Conservation (phyloP, 1,284 basidiomycete species). For the Apiotrichum laibachii region DNA sequence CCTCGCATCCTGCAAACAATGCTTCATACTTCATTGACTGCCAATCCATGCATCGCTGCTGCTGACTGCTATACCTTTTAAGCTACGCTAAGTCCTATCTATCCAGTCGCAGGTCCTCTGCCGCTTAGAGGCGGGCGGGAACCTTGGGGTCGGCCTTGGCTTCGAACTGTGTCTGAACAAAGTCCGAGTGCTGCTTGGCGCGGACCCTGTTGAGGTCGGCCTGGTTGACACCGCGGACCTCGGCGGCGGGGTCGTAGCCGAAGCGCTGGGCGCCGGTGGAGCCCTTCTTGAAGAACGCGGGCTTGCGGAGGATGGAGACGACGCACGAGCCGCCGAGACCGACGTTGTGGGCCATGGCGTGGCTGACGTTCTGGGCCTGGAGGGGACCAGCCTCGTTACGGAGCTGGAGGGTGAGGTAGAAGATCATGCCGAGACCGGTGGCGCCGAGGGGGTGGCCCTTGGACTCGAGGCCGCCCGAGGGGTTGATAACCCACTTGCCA, state of each 20-base stretch:
- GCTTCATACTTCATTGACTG: no score
- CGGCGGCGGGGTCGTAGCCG: constrained; percentile 21
- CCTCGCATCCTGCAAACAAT: no score
- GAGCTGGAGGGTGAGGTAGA: constrained; percentile 24
- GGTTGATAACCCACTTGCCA: constrained; percentile 26
- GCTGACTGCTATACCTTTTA: no score
- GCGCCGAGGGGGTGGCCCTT: constrained; percentile 27
- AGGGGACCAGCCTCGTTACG: constrained; percentile 22
- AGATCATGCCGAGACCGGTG: constrained; percentile 25
- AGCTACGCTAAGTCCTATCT: no score
- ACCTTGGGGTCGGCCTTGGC: neutral
- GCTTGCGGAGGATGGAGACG: constrained; percentile 21
- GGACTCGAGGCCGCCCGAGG: constrained; percentile 22
- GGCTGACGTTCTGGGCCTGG: constrained; percentile 20
- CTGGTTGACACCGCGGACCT: constrained; percentile 16
- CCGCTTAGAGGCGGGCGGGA: constrained; percentile 2
- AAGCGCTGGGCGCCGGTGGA: constrained; percentile 10
- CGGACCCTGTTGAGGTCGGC: constrained; percentile 21
- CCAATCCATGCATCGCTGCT: no score
- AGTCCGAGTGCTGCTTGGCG: constrained; percentile 15
- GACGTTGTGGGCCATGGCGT: constrained; percentile 23
- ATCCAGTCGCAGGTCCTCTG: no score
- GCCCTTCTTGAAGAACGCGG: constrained; percentile 18
- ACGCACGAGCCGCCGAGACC: constrained; percentile 23
- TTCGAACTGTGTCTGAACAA: constrained; percentile 1